Percentiles rank a stretch among this genome's conserved stretches.
Conservation (phyloP, 2,329 filamentous ascomycete genomes). For the Colletotrichum filicis region DNA sequence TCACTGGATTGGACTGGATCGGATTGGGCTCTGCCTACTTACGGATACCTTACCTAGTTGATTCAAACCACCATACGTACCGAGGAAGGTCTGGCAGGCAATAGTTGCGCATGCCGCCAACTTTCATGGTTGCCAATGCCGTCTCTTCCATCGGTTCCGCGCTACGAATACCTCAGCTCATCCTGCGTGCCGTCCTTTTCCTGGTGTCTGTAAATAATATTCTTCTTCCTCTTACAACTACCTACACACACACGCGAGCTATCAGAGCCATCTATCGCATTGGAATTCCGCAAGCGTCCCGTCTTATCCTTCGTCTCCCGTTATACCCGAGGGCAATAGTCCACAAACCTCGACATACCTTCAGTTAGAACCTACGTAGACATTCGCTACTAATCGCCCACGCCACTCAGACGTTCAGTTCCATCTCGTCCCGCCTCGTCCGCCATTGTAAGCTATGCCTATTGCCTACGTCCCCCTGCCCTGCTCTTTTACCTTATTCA, state of each 20-base stretch:
- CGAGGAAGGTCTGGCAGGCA: background rate
- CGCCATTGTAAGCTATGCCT: constrained; percentile 29
- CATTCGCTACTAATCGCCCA: background rate
- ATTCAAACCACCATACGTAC: background rate
- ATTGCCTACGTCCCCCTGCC: constrained; percentile 10
- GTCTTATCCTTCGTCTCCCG: background rate
- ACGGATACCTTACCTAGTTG: background rate
- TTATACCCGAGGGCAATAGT: background rate
- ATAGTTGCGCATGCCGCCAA: background rate
- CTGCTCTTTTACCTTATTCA: constrained; percentile 1
- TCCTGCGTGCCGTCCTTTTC: background rate
- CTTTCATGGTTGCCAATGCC: background rate
- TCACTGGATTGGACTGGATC: background rate
- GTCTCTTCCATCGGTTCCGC: background rate
- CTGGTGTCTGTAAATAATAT: background rate
- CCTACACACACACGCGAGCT: background rate
- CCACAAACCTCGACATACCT: background rate
- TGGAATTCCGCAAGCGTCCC: background rate
- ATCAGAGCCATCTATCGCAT: background rate
- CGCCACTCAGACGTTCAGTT: constrained; percentile 5
- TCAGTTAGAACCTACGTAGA: background rate
- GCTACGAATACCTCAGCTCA: background rate
- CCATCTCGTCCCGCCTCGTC: constrained; percentile 29
- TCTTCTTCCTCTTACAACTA: background rate
- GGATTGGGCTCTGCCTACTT: background rate